A percentile compares a stretch with the other conserved stretches of the same genome.
Conservation (phyloP, 2,329 filamentous ascomycete genomes). For the Penicillium aurantiogriseum region DNA sequence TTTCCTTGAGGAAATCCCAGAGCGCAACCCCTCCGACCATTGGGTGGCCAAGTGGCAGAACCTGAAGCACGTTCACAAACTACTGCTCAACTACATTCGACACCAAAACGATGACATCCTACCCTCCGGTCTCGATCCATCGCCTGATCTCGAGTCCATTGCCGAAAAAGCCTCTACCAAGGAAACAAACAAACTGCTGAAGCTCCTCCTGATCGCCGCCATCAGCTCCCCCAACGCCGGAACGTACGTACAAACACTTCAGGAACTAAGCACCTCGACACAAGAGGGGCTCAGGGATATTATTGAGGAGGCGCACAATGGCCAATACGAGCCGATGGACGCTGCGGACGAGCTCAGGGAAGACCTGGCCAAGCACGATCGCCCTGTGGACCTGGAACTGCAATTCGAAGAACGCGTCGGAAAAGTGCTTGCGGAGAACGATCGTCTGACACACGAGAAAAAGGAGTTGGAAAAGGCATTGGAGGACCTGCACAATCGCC, state of each 20-base stretch:
- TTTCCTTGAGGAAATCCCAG: constrained; percentile 49
- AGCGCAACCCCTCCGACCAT: constrained; percentile 44
- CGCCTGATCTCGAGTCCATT: constrained; percentile 48
- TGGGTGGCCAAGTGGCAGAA: constrained; percentile 52
- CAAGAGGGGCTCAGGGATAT: constrained; percentile 49
- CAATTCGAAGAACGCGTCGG: constrained; percentile 50
- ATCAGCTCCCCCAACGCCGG: constrained; percentile 58
- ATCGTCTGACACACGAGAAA: constrained; percentile 56
- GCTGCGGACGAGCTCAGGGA: constrained; percentile 40
- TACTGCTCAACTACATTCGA: constrained; percentile 46
- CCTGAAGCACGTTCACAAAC: constrained; percentile 49
- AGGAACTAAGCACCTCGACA: constrained; percentile 43
- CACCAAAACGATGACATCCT: constrained; percentile 46
- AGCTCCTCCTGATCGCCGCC: constrained; percentile 62
- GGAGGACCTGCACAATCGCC: constrained; percentile 56
- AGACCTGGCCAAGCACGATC: constrained; percentile 34
- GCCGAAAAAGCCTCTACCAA: constrained; percentile 45
- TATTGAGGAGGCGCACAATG: constrained; percentile 47
- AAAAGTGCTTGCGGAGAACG: constrained; percentile 54
- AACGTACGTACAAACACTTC: constrained; percentile 53
- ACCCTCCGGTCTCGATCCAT: constrained; percentile 42
- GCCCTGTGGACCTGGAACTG: constrained; percentile 45
- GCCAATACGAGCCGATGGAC: constrained; percentile 38
- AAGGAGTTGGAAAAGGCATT: constrained; percentile 48
- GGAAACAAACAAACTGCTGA: constrained; percentile 56